Percentiles rank a stretch among this genome's conserved stretches.
Evolutionary conservation across 2,329 filamentous ascomycete species (phyloP).

Genomic region (Cryphonectria naterciae): DNA sequence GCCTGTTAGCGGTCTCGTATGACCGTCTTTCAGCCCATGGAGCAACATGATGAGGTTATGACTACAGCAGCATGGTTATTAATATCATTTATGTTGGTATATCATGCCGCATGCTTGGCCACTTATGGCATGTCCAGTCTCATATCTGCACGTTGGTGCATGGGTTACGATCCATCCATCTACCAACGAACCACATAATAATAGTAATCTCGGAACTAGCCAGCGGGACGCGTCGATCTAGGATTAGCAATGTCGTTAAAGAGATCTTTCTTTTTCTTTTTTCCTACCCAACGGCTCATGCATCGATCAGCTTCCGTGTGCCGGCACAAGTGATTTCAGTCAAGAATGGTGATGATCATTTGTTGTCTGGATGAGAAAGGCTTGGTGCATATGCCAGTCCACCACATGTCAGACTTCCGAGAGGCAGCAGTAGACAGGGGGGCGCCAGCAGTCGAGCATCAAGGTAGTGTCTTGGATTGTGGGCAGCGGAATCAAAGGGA

Average conservation of each 20-base stretch:
- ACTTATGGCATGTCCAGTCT: neutral
- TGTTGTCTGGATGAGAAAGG: neutral
- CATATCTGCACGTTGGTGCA: neutral
- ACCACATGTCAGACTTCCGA: neutral
- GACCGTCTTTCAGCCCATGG: too few relatives aligned
- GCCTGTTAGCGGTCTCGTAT: too few relatives aligned
- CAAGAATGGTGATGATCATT: neutral
- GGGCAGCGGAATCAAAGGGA: neutral
- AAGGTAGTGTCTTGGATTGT: neutral
- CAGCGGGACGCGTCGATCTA: neutral
- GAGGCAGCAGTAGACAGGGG: neutral
- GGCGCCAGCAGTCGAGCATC: neutral
- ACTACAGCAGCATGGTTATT: too few relatives aligned
- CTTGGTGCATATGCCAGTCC: neutral
- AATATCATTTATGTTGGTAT: too few relatives aligned
- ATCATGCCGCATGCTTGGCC: too few relatives aligned
- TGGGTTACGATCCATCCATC: neutral
- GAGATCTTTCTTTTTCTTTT: neutral
- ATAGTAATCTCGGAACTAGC: neutral
- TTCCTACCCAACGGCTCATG: neutral
- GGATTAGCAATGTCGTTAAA: neutral
- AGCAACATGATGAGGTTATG: too few relatives aligned
- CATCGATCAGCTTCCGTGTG: neutral
- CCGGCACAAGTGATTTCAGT: neutral
- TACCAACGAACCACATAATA: neutral